Percentiles rank a stretch among this genome's conserved stretches.
phyloP scores from a whole-genome alignment of 495 filamentous ascomycete genomes.

The Xylaria telfairii region DNA sequence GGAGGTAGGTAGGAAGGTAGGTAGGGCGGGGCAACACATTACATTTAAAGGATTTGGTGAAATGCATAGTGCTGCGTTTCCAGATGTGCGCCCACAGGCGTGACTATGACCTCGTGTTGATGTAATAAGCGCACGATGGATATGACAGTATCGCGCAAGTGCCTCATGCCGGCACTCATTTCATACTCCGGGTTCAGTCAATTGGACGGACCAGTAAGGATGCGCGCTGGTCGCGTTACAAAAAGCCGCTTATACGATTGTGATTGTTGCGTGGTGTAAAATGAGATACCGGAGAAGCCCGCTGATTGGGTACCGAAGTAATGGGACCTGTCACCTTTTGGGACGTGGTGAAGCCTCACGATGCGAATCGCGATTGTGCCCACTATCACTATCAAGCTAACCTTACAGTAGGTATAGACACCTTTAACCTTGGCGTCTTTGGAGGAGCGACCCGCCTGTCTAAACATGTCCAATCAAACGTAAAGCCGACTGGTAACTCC shows the following conservation, averaged over 20 bases:
- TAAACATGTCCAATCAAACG: neutral
- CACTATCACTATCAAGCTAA: too few relatives aligned
- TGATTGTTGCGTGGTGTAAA: neutral
- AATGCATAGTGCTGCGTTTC: conserved; percentile 46
- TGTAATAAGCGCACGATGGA: conserved; percentile 11
- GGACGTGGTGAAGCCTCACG: conserved; percentile 22
- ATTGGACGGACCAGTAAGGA: conserved; percentile 14
- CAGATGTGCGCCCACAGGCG: conserved; percentile 8
- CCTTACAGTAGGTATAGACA: too few relatives aligned
- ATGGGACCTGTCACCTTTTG: conserved; percentile 14
- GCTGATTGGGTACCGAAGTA: conserved; percentile 23
- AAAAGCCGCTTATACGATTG: conserved; percentile 2
- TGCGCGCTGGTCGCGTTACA: conserved; percentile 13
- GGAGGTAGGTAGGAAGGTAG: too few relatives aligned
- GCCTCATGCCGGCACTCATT: neutral
- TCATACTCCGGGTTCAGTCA: conserved; percentile 24
- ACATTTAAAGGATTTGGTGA: conserved; percentile 55
- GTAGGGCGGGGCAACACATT: conserved; percentile 21
- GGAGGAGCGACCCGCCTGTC: neutral
- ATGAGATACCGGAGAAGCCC: neutral
- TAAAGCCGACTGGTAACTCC: neutral
- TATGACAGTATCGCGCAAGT: neutral
- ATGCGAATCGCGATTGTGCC: conserved; percentile 4
- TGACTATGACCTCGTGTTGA: conserved; percentile 12
- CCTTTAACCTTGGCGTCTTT: too few relatives aligned